phyloP scores from a whole-genome alignment of 2,329 filamentous ascomycete genomes.

The Aspergillus aculeatinus region DNA sequence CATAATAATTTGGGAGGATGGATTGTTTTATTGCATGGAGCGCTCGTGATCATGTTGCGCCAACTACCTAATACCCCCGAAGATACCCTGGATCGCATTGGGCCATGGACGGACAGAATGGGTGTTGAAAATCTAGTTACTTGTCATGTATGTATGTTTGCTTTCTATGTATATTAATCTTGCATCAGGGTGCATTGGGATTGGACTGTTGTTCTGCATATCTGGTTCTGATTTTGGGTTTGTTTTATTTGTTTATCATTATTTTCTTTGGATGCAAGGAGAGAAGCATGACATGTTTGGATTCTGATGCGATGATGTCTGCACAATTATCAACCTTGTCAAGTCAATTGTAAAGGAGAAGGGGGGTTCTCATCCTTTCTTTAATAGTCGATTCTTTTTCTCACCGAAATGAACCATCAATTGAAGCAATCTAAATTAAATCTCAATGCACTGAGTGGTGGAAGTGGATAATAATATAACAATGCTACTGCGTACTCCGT shows the following conservation, averaged over 20 bases:
- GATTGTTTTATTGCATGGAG: not conserved
- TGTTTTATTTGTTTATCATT: not conserved
- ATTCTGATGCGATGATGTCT: conserved; percentile 1
- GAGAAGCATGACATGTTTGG: not conserved
- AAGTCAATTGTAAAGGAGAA: too few species aligned
- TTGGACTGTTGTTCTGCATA: not conserved
- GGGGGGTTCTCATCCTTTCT: too few species aligned
- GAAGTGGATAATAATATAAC: too few species aligned
- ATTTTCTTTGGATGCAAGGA: not conserved
- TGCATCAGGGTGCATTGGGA: conserved; percentile 4
- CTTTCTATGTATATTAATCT: not conserved
- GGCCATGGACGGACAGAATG: not conserved
- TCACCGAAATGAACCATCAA: not conserved
- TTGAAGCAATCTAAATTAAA: not conserved
- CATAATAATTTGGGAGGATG: not conserved
- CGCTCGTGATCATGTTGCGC: not conserved
- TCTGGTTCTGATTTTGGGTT: not conserved
- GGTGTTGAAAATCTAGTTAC: not conserved
- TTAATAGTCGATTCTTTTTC: not conserved
- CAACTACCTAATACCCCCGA: conserved; percentile 3
- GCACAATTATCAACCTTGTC: not conserved
- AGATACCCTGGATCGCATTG: conserved; percentile 4
- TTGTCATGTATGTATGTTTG: not conserved
- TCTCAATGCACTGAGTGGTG: not conserved
- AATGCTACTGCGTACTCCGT: too few species aligned